A percentile compares a stretch with the other conserved stretches of the same genome.
Evolutionary conservation across 345 rosid species (phyloP).

Genomic region (Brassica incana): DNA sequence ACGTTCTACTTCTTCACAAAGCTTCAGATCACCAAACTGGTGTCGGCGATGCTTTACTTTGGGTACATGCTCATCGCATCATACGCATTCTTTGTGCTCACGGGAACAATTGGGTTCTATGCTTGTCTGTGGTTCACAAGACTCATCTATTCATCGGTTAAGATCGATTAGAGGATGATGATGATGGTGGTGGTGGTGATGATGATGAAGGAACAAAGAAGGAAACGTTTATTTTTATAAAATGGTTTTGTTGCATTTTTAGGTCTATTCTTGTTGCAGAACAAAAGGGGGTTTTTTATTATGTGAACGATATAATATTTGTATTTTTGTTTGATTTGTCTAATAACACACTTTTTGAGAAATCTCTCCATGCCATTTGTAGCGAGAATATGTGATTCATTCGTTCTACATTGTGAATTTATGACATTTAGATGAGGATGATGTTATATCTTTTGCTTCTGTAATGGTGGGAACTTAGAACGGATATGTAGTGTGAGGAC

Average conservation of each 20-base stretch:
- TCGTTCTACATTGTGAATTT: slow-evolving; percentile 2
- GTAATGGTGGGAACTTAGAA: neutral
- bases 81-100: slow-evolving; percentile 68
- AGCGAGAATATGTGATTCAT: neutral
- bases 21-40: slow-evolving; percentile 78
- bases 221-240: slow-evolving; percentile 19
- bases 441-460: slow-evolving; percentile 44
- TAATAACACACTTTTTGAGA: slow-evolving; percentile 8
- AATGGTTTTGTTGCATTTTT: slow-evolving; percentile 34
- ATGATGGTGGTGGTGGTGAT: neutral
- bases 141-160: slow-evolving; percentile 83
- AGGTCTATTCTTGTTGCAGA: slow-evolving; percentile 32
- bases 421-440: slow-evolving; percentile 43
- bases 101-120: slow-evolving; percentile 77
- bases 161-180: slow-evolving; percentile 52
- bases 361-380: neutral
- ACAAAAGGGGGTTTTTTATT: slow-evolving; percentile 6
- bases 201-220: slow-evolving; percentile 16
- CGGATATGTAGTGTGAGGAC: neutral
- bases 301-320: slow-evolving; percentile 29
- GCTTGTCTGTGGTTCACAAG: slow-evolving; percentile 90
- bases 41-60: slow-evolving; percentile 67
- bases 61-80: slow-evolving; percentile 83
- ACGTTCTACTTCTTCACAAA: slow-evolving; percentile 87
- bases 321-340: slow-evolving; percentile 35